Percentiles rank a stretch among this genome's conserved stretches.
phyloP scores from a whole-genome alignment of 1,139 yeast genomes.

The Meyerozyma guilliermondii region DNA sequence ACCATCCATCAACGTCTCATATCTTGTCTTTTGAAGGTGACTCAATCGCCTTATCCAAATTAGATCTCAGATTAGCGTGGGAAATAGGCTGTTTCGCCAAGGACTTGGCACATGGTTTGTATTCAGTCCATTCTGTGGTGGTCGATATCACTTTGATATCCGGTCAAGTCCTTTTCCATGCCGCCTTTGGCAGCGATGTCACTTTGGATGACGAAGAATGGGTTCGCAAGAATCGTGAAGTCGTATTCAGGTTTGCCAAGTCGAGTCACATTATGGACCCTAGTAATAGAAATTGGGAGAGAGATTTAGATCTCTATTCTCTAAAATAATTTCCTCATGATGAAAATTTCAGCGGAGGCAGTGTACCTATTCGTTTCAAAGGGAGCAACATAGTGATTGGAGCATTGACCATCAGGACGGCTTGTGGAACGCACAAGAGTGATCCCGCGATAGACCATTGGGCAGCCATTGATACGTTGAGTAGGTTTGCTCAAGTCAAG shows the following conservation, averaged over 20 bases:
- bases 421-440: too few relatives aligned
- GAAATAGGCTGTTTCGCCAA: conserved; percentile 31
- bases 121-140: conserved; percentile 32
- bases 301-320: too few relatives aligned
- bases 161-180: conserved; percentile 52
- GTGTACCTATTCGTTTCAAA: conserved; percentile 47
- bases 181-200: conserved; percentile 38
- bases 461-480: too few relatives aligned
- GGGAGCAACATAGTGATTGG: conserved; percentile 46
- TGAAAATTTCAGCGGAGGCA: conserved; percentile 60
- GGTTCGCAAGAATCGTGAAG: conserved; percentile 50
- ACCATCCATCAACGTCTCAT: too few relatives aligned
- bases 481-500: too few relatives aligned
- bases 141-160: conserved; percentile 45
- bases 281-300: too few relatives aligned
- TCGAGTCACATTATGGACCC: too few relatives aligned
- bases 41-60: conserved; percentile 16
- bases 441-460: too few relatives aligned
- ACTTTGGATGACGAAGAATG: conserved; percentile 53
- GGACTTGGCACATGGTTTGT: conserved; percentile 17
- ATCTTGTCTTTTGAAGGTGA: conserved; percentile 3
- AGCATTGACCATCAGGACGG: conserved; percentile 55
- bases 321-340: too few relatives aligned
- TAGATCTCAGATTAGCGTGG: conserved; percentile 32
- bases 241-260: conserved; percentile 48